These are phyloP conservation scores for Combretum micranthum DNA, from an alignment of 345 rosid genomes.

Conservation along the genomic window DNA sequence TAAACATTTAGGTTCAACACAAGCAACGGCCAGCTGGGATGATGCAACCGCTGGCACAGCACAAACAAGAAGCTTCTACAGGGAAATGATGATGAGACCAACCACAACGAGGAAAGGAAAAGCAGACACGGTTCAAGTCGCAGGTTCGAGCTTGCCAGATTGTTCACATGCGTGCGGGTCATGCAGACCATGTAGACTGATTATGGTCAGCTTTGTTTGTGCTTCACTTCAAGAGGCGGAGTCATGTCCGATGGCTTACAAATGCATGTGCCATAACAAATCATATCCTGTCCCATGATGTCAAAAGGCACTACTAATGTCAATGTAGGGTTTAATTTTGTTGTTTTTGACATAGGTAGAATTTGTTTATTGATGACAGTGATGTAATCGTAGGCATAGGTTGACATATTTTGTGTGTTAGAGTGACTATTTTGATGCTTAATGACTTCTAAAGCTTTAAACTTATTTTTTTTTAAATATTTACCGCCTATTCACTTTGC, in stretches of 20 bases:
- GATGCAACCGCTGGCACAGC: neutral
- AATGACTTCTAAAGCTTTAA: too few relatives aligned
- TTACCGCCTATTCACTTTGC: too few relatives aligned
- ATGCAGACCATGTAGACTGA: slow-evolving; percentile 80
- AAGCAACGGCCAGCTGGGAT: slow-evolving; percentile 1
- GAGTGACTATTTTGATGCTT: too few relatives aligned
- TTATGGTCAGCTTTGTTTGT: slow-evolving; percentile 90
- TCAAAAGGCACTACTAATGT: too few relatives aligned
- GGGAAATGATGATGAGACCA: slow-evolving; percentile 12
- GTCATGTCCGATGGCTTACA: slow-evolving; percentile 95
- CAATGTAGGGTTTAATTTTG: too few relatives aligned
- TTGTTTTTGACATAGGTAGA: too few relatives aligned
- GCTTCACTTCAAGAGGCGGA: slow-evolving; percentile 82
- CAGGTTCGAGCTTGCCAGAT: slow-evolving; percentile 83
- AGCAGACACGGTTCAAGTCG: slow-evolving; percentile 56
- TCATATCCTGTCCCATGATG: slow-evolving; percentile 79
- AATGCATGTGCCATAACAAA: slow-evolving; percentile 85
- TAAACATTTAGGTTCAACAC: slow-evolving; percentile 8
- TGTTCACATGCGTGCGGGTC: slow-evolving; percentile 95
- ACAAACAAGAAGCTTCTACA: slow-evolving; percentile 13
- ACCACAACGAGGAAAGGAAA: slow-evolving; percentile 20
- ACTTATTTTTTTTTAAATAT: too few relatives aligned
- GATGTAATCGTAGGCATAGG: too few relatives aligned
- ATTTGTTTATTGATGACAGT: too few relatives aligned
- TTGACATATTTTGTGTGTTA: too few relatives aligned